Evolutionary conservation across 202 grass and related monocot genomes (phyloP).

Genomic region (Hordeum pubiflorum): DNA sequence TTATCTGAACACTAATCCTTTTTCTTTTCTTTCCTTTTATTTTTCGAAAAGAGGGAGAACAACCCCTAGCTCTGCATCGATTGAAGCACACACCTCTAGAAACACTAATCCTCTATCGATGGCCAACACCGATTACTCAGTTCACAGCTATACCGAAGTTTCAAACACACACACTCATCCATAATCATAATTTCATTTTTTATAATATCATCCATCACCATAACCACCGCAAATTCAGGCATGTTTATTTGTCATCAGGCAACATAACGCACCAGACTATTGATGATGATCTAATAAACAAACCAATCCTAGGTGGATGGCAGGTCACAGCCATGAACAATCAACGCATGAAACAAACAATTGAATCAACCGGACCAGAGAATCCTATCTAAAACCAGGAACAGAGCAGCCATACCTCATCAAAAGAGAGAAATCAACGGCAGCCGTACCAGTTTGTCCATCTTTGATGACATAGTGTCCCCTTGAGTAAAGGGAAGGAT

Average conservation of each 20-base stretch:
- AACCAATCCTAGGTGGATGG: background rate
- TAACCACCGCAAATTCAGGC: background rate
- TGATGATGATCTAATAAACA: background rate
- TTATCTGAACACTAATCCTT: background rate
- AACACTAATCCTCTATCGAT: background rate
- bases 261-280: background rate
- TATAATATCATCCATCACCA: too few species aligned
- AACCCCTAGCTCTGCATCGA: background rate
- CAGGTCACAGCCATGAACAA: background rate
- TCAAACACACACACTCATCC: background rate
- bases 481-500: background rate
- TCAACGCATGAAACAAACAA: background rate
- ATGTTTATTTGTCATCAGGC: background rate
- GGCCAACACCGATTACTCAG: too few species aligned
- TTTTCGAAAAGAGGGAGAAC: background rate
- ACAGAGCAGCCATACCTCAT: background rate
- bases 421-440: too few species aligned
- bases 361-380: background rate
- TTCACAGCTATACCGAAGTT: background rate
- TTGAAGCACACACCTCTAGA: background rate
- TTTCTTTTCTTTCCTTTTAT: background rate
- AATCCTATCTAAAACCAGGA: background rate
- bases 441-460: too few species aligned
- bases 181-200: background rate
- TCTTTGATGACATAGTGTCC: background rate